These are phyloP conservation scores for Globisporangium yorkense DNA, from an alignment of 352 stramenopile genomes.

Conservation along the genomic window DNA sequence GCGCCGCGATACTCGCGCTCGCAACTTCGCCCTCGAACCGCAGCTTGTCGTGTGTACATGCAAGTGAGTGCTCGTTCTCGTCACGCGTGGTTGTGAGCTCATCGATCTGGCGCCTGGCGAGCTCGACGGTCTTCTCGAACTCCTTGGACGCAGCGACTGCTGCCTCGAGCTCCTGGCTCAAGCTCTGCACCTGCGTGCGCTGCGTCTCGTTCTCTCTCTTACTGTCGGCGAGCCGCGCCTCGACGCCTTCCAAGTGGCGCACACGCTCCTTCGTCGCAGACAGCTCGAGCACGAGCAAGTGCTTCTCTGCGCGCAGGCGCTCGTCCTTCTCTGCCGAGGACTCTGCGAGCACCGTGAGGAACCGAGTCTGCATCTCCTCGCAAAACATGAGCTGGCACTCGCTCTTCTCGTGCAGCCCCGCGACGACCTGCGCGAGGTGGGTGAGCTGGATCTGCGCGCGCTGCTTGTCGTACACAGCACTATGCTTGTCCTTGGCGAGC, in stretches of 20 bases:
- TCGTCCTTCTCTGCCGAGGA: conserved; percentile 36
- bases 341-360: conserved; percentile 25
- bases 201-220: conserved; percentile 11
- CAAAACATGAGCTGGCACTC: conserved; percentile 32
- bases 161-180: conserved; percentile 3
- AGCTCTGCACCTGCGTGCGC: neutral
- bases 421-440: conserved; percentile 22
- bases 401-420: conserved; percentile 29
- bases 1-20: neutral
- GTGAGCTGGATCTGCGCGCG: conserved; percentile 47
- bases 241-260: conserved; percentile 31
- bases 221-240: conserved; percentile 17
- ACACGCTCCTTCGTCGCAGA: conserved; percentile 32
- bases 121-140: neutral
- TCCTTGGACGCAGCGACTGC: neutral
- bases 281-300: conserved; percentile 42
- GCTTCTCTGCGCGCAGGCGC: conserved; percentile 33
- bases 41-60: conserved; percentile 10
- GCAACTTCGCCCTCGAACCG: conserved; percentile 5
- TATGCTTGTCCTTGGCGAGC: conserved; percentile 27
- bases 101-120: conserved; percentile 1
- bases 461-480: conserved; percentile 26
- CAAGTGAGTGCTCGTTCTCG: conserved; percentile 6
- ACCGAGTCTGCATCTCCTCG: conserved; percentile 38
- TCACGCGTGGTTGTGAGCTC: conserved; percentile 8